Conservation (phyloP, 768 basidiomycete genomes). For the Russula lepida region DNA sequence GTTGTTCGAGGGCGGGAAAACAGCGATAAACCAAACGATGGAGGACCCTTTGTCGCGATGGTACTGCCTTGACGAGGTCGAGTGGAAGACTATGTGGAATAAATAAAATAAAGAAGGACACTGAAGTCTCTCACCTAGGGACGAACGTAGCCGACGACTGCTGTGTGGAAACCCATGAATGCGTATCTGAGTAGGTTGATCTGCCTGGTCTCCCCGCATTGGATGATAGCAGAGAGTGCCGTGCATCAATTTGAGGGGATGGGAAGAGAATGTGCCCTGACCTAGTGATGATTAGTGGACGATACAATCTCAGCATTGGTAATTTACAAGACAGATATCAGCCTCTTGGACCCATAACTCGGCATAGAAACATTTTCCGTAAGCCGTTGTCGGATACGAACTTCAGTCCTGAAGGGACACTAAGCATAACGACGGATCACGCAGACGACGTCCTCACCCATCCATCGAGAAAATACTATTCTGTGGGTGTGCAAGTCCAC, state of each 20-base stretch:
- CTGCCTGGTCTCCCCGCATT: constrained; percentile 27
- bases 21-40: constrained; percentile 19
- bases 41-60: constrained; percentile 12
- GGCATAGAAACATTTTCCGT: not conserved
- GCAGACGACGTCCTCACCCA: constrained; percentile 26
- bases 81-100: constrained; percentile 16
- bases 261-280: constrained; percentile 54
- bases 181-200: constrained; percentile 34
- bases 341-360: not conserved
- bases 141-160: constrained; percentile 34
- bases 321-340: constrained; percentile 10
- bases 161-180: constrained; percentile 37
- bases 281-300: constrained; percentile 29
- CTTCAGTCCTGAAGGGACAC: not conserved
- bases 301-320: not conserved
- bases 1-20: not conserved
- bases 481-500: constrained; percentile 33
- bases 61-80: constrained; percentile 9
- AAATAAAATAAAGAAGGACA: not conserved
- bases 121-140: constrained; percentile 35
- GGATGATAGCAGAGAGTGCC: not conserved
- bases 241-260: not conserved
- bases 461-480: constrained; percentile 28
- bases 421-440: not conserved
- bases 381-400: constrained; percentile 4